phyloP scores from a whole-genome alignment of 1,139 yeast genomes.

The Scheffersomyces cryptocercus region DNA sequence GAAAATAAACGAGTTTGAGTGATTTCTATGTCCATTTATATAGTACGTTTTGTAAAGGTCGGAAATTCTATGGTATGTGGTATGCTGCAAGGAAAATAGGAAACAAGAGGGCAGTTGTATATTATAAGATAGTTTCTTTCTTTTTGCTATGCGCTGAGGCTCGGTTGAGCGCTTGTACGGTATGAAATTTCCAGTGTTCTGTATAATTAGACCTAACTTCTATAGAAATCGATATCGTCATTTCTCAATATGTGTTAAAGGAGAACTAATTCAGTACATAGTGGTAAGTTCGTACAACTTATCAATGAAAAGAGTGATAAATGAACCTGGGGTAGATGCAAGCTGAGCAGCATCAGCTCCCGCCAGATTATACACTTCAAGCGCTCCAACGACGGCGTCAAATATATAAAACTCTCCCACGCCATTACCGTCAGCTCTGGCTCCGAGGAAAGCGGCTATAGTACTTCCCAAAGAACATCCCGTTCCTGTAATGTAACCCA shows the following conservation, averaged over 20 bases:
- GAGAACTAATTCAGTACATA: neutral
- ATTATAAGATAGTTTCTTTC: too few relatives aligned
- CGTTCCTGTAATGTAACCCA: conserved; percentile 82
- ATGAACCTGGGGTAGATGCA: conserved; percentile 51
- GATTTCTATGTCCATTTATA: too few relatives aligned
- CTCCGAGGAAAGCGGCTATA: conserved; percentile 61
- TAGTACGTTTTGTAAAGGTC: too few relatives aligned
- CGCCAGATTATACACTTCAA: conserved; percentile 62
- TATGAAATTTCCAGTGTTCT: neutral
- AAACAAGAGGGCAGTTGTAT: too few relatives aligned
- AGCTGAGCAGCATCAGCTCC: conserved; percentile 54
- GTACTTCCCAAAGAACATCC: conserved; percentile 86
- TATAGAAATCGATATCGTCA: neutral
- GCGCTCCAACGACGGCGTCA: conserved; percentile 59
- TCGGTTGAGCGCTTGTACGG: too few relatives aligned
- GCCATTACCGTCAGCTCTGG: conserved; percentile 29
- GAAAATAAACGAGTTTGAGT: too few relatives aligned
- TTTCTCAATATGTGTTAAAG: neutral
- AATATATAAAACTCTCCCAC: conserved; percentile 21
- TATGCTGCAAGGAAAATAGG: too few relatives aligned
- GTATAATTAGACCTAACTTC: neutral
- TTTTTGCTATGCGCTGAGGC: too few relatives aligned
- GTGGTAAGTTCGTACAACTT: conserved; percentile 27
- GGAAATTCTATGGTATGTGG: too few relatives aligned
- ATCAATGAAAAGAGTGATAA: conserved; percentile 49